Percentiles rank a stretch among this genome's conserved stretches.
These are phyloP conservation scores for Boletus subparvulus DNA, from an alignment of 768 basidiomycete genomes.

Conservation along the genomic window DNA sequence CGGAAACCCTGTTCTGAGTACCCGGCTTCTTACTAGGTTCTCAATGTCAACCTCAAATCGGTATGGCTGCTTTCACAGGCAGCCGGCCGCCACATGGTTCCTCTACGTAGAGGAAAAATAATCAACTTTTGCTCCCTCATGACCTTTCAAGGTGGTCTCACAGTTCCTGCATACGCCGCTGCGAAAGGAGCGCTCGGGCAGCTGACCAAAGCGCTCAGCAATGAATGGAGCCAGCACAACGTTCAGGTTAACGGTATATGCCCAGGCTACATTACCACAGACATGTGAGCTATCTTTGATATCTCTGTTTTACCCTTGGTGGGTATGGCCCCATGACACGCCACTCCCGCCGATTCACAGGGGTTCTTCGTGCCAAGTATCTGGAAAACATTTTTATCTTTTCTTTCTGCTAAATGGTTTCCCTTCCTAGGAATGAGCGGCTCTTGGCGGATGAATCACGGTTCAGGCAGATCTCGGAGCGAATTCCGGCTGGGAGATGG, in stretches of 20 bases:
- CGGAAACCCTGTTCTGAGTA: conserved; percentile 8
- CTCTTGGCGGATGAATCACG: conserved; percentile 61
- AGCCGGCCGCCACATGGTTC: conserved; percentile 89
- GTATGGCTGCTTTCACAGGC: conserved; percentile 83
- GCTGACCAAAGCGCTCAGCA: conserved; percentile 85
- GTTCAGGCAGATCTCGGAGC: conserved; percentile 64
- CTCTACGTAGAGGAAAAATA: conserved; percentile 64
- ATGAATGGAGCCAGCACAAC: conserved; percentile 89
- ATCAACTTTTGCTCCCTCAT: conserved; percentile 64
- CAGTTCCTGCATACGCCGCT: conserved; percentile 87
- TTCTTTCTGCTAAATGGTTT: conserved; percentile 13
- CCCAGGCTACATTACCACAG: conserved; percentile 87
- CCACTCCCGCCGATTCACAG: conserved; percentile 1
- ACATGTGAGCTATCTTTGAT: conserved; percentile 58
- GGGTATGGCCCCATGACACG: conserved; percentile 5
- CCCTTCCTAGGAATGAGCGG: conserved; percentile 55
- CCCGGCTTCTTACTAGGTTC: conserved; percentile 49
- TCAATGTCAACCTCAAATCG: conserved; percentile 86
- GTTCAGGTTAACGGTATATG: conserved; percentile 88
- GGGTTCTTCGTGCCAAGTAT: conserved; percentile 7
- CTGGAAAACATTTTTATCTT: conserved; percentile 2
- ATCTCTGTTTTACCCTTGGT: conserved; percentile 8
- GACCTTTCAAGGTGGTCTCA: conserved; percentile 57
- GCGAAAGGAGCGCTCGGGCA: conserved; percentile 87
- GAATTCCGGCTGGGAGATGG: conserved; percentile 70